Conservation (phyloP, 768 basidiomycete species). For the Candolleomyces aberdarensis region DNA sequence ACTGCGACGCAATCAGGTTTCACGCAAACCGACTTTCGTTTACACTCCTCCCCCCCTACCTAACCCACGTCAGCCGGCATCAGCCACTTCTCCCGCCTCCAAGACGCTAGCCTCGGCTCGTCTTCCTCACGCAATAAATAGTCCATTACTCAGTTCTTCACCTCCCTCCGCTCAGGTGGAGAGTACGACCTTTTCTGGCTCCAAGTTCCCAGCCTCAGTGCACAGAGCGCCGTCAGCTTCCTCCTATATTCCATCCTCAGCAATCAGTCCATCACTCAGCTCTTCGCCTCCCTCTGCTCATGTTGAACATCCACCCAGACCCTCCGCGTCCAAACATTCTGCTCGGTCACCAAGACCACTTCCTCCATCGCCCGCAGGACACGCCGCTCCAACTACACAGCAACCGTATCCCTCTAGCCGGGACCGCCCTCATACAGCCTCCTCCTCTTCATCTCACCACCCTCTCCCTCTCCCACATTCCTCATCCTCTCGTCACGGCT, state of each 20-base stretch:
- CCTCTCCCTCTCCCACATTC: neutral
- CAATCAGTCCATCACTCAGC: neutral
- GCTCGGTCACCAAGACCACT: conserved; percentile 1
- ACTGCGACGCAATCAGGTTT: neutral
- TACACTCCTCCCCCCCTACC: conserved; percentile 9
- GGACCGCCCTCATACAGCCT: neutral
- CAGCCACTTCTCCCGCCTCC: neutral
- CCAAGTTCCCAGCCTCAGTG: no score
- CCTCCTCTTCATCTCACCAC: neutral
- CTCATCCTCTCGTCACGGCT: conserved; percentile 2
- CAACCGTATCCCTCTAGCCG: no score
- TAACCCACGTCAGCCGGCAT: neutral
- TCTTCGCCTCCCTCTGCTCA: no score
- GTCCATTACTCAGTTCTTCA: neutral
- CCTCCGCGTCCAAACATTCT: no score
- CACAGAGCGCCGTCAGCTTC: neutral
- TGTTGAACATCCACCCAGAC: no score
- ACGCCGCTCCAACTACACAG: no score
- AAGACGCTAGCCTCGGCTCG: neutral
- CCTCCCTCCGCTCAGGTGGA: neutral
- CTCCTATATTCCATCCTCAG: neutral
- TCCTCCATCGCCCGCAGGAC: conserved; percentile 1
- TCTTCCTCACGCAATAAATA: neutral
- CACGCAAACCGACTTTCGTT: neutral
- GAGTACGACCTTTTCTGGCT: no score